Evolutionary conservation across 371 early-diverging fungal species (phyloP).

Genomic region (Syncephalastrum sp.): DNA sequence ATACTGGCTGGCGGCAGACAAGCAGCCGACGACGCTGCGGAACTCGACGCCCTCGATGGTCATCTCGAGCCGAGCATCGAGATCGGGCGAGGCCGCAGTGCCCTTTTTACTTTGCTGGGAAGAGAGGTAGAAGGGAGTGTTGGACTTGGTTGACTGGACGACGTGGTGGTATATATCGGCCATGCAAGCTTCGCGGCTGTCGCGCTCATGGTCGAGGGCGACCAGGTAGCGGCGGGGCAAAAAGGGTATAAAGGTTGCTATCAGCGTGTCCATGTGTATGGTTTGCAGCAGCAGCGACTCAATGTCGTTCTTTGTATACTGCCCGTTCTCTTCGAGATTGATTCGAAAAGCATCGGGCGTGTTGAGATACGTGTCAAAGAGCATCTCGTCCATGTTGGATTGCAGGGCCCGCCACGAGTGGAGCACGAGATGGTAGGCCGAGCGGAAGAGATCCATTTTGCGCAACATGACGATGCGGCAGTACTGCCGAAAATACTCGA

Average conservation of each 20-base stretch:
- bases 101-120: background rate
- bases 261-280: constrained; percentile 31
- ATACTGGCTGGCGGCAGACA: constrained; percentile 26
- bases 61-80: constrained; percentile 4
- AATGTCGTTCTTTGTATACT: constrained; percentile 20
- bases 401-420: constrained; percentile 26
- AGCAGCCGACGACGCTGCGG: constrained; percentile 23
- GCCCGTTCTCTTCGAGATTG: constrained; percentile 11
- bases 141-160: background rate
- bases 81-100: background rate
- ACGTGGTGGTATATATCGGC: constrained; percentile 30
- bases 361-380: constrained; percentile 29
- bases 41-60: constrained; percentile 18
- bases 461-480: constrained; percentile 39
- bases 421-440: constrained; percentile 27
- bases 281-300: constrained; percentile 32
- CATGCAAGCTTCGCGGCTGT: constrained; percentile 15
- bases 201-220: constrained; percentile 23
- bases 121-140: background rate
- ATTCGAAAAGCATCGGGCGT: constrained; percentile 31
- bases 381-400: constrained; percentile 22
- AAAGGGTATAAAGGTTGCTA: constrained; percentile 34
- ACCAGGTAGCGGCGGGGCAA: constrained; percentile 29
- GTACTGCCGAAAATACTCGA: constrained; percentile 33
- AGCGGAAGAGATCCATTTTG: constrained; percentile 38